Evolutionary conservation across 2,329 filamentous ascomycete genomes (phyloP), one percentile per base, ranked within the genome.

Genomic region (Colletotrichum shisoi): DNA sequence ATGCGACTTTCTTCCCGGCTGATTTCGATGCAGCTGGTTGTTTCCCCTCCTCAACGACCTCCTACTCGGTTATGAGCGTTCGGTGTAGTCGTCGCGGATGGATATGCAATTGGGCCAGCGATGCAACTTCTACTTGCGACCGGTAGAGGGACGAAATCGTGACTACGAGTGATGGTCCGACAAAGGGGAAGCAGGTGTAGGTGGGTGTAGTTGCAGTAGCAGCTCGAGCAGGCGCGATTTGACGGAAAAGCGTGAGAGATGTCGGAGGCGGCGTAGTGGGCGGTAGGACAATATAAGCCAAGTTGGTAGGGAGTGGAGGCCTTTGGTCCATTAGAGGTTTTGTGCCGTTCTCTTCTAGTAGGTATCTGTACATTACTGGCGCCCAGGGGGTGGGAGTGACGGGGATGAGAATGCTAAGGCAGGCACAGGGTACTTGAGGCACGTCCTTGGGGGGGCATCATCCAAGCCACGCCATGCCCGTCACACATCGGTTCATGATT

Each of bases 251-350:
- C 60, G 61, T 44, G 44, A 42, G 48, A 5, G 44, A 17, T 2
- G 44, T 17, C 21, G 49, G 19, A 37, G 15, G 49, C 46, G 48
- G 60, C 59, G 54, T 37, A 45, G 59, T 45, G 65, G 65, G 65
- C 44, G 51, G 54, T 49, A 42, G 61, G 51, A 64, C 61, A 67
- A 67, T 67, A 67, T 67, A 67, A 67, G 61, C 48, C 42, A 46
- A 59, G 48, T 56, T 64, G 54, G 42, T 59, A 59, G 44, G 61
- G 61, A 65, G 65, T 64, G 65, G 65, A 67, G 48, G 61, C 61
- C 19, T 51, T 44, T 40, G 44, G 24, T 15, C 52, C 59, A 52
- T 53, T 53, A 54, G 46, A 53, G 52, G 64, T 48, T 48, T 46
- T 34, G 46, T 53, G 46, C 40, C 40, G 34, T 60, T 64, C 56